Evolutionary conservation across 108 stramenopile species (phyloP), one percentile per base, ranked within the genome.

Genomic region (Seminavis robusta): DNA sequence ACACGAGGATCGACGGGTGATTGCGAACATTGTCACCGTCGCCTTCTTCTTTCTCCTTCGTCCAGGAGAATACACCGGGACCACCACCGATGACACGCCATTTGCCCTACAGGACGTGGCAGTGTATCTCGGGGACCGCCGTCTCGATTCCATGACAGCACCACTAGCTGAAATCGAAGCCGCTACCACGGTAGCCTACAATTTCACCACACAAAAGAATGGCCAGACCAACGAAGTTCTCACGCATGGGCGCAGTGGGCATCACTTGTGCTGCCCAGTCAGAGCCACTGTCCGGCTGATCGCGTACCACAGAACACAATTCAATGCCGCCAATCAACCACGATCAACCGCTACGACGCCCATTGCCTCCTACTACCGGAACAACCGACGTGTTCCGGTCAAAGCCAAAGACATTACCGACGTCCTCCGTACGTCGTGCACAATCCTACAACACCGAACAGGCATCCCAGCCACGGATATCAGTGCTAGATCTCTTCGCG

Each of bases 21-120:
- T 46, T 0, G 51, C 67, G 4, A 68, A 76, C 41, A 62, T 73
- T 62, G 67, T 72, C 48, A 60, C 43, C 36, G 31, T 81, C 17
- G 80, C 65, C 17, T 77, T 77, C 65, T 81, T 74, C 63, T 77
- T 54, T 43, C 63, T 76, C 24, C 51, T 73, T 7, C 75, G 69
- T 7, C 69, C 75, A 0, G 69, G 75, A 5, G 61, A 71, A 36
- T 62, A 67, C 61, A 59, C 62, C 30, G 63, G 55, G 29, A 42
- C 51, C 34, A 3, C 54, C 32, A 25, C 36, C 0, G 54, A 63
- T 16, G 39, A 43, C 20, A 24, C 26, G 15, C 58, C 66, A 10
- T 65, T 76, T 47, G 27, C 17, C 33, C 52, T 65, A 10, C 27
- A 28, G 5, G 37, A 59, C 29, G 47, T 74, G 28, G 15, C 45